Evolutionary conservation across 345 rosid genomes (phyloP).

Genomic region (Pistacia vera): DNA sequence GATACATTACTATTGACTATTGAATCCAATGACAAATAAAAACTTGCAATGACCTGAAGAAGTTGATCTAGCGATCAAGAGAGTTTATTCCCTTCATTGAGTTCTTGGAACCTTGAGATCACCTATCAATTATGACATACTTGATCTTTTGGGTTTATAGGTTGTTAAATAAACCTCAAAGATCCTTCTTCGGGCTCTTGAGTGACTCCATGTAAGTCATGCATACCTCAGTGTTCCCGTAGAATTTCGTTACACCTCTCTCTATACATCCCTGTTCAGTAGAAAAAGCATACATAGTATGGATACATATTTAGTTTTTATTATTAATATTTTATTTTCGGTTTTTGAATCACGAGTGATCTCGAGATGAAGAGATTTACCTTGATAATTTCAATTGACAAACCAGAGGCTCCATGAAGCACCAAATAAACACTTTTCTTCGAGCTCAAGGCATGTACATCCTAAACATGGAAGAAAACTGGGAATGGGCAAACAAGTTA

Average conservation of each 20-base stretch:
- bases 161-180: no score
- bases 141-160: no score
- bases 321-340: neutral
- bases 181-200: slow-evolving; percentile 51
- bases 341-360: neutral
- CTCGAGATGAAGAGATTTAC: slow-evolving; percentile 31
- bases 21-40: no score
- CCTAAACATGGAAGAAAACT: slow-evolving; percentile 40
- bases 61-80: no score
- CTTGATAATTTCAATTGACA: slow-evolving; percentile 71
- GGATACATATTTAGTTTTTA: neutral
- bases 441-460: slow-evolving; percentile 57
- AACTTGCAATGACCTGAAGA: no score
- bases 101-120: no score
- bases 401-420: slow-evolving; percentile 97
- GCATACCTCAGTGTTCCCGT: slow-evolving; percentile 88
- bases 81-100: no score
- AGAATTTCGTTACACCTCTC: slow-evolving; percentile 84
- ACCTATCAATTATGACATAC: no score
- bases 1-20: no score
- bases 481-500: slow-evolving; percentile 10
- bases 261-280: slow-evolving; percentile 66
- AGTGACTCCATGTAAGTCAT: slow-evolving; percentile 80
- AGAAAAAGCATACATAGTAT: neutral
- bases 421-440: slow-evolving; percentile 85